Evolutionary conservation across 257 asterid genomes (phyloP), one percentile per base, ranked within the genome.

Genomic region (Ophiorrhiza pumila): DNA sequence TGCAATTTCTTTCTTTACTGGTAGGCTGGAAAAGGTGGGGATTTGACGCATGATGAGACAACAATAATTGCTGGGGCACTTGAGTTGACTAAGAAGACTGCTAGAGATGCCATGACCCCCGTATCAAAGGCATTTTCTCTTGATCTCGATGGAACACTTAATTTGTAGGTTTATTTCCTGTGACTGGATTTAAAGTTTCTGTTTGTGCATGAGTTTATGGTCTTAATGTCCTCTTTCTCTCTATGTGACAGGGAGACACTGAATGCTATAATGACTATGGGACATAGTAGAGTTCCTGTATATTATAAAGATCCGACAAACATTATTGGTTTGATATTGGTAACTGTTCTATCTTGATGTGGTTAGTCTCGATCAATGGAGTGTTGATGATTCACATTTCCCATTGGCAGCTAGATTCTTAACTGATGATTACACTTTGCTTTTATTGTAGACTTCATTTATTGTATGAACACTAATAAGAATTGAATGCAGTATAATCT

Each of bases 1-100:
- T 12, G 13, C 56, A 65, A 41, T 22, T 39, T 63, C 35, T 56
- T 74, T 34, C 76, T 63, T 7, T 67, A 70, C 37, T 67, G 58
- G 61, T 76, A 95, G 99, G 99, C 99, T 37, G 99, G 99, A 71
- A 95, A 90, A 82, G 99, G 99, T 71, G 99, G 99, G 69, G 99
- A 95, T 81, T 83, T 95, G 85, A 95, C 99, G 7, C 99, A 92
- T 65, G 99, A 95, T 29, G 99, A 95, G 87, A 95, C 99, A 32
- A 95, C 99, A 29, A 95, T 95, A 69, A 95, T 95, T 66, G 98
- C 95, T 23, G 99, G 99, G 43, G 99, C 99, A 68, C 85, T 95
- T 46, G 96, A 95, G 72, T 15, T 95, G 86, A 95, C 98, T 0
- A 95, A 85, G 75, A 95, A 95, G 84, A 90, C 95, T 39, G 98